phyloP scores from a whole-genome alignment of 2,329 filamentous ascomycete genomes.

The Aspergillus fumigatus region DNA sequence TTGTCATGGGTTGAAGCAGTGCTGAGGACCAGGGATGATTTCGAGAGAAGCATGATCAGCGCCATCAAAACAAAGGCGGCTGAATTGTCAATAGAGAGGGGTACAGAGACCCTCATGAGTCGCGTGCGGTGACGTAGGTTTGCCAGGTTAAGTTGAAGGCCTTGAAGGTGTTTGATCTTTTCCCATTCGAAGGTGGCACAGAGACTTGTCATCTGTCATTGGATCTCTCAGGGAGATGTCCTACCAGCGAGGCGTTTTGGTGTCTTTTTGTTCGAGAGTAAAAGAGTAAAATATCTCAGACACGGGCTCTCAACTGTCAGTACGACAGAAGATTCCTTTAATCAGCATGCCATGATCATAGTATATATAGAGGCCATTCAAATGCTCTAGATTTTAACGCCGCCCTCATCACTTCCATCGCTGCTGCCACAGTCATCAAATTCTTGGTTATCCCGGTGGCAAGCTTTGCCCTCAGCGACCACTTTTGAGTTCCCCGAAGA shows the following conservation, averaged over 20 bases:
- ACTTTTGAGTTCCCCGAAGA: background rate
- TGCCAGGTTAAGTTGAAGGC: background rate
- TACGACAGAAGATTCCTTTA: background rate
- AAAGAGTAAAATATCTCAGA: background rate
- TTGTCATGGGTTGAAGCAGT: conserved; percentile 95
- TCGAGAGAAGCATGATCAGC: conserved; percentile 84
- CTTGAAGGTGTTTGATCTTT: background rate
- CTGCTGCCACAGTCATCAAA: background rate
- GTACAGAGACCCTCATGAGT: conserved; percentile 88
- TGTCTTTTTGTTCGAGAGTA: background rate
- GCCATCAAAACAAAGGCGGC: conserved; percentile 84
- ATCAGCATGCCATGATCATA: background rate
- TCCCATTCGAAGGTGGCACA: background rate
- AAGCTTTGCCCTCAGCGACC: background rate
- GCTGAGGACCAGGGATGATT: conserved; percentile 81
- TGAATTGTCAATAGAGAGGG: conserved; percentile 73
- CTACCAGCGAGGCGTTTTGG: background rate
- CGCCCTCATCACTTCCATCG: background rate
- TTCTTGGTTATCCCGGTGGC: background rate
- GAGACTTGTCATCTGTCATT: background rate
- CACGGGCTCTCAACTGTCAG: background rate
- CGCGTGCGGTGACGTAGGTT: conserved; percentile 64
- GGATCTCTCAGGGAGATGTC: background rate
- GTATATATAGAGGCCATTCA: background rate
- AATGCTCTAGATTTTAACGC: background rate